Base-by-base conservation (phyloP, 1,139 yeast genomes). In the Torulaspora pretoriensis region DNA sequence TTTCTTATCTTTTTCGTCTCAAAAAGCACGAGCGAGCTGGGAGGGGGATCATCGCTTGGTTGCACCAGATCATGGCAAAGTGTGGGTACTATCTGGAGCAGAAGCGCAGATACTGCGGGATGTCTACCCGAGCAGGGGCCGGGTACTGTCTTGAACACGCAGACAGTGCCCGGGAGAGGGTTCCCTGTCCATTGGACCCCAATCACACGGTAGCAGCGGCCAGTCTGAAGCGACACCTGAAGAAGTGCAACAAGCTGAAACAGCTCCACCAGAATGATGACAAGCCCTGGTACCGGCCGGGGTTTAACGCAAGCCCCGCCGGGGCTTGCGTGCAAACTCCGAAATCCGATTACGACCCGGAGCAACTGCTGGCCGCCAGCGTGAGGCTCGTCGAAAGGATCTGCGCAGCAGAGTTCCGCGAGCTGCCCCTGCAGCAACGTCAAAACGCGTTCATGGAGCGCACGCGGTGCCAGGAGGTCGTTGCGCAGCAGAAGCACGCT, bases 131-230 rank as follows among this genome's bases (percentile, higher is more conserved):
- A 8, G 19, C 24, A 16, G 44, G 42, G 19, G 31, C 37, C 7
- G 13, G 40, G n/a, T 32, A 31, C 25, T 47, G 50, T 16, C 35
- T 41, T 12, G 47, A 40, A 22, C 50, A 47, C 19, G 27, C 29
- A 17, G 37, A 30, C 4, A 31, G 35, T 10, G 9, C 42, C 8
- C 23, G 9, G n/a, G 36, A 29, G 19, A 42, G 96, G 49, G 72
- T 89, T 0, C 78, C 82, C 3, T 89, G 97, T 64, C 90, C 96
- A 0, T 60, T 83, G 27, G 95, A 88, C 59, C 78, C 82, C 0
- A 72, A 77, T 4, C 97, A 89, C 62, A 75, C 84, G 0, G 80
- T 89, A 0, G 81, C 88, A 85, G 70, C 70, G 40, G 69, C 72
- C 35, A 80, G 78, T 42, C 60, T 87, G 38, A 63, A 68, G 6